These are phyloP conservation scores for Neurospora sp. DNA, from an alignment of 495 filamentous ascomycete species.

Conservation along the genomic window DNA sequence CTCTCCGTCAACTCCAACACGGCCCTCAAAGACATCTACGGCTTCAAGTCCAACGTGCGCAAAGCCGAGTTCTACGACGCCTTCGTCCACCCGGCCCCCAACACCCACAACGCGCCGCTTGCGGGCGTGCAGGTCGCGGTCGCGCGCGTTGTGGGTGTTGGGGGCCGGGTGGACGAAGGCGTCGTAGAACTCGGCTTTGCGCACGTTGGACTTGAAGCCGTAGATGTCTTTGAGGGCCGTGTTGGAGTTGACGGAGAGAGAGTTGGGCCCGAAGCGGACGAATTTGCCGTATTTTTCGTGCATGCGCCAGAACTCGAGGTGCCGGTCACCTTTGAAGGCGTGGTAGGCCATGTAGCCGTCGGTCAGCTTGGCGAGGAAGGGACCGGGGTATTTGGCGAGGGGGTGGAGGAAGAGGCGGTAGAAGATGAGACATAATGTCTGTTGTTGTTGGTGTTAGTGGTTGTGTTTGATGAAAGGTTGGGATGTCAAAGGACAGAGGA, in stretches of 20 bases:
- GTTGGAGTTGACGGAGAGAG: conserved; percentile 47
- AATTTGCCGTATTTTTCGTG: conserved; percentile 50
- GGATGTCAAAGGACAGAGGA: not conserved
- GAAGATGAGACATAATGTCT: conserved; percentile 25
- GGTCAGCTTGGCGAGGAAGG: conserved; percentile 47
- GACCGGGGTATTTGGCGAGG: conserved; percentile 56
- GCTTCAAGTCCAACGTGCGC: too few relatives aligned
- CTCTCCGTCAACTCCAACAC: too few relatives aligned
- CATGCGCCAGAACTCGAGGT: conserved; percentile 46
- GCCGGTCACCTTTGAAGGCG: conserved; percentile 48
- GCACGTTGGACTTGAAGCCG: conserved; percentile 48
- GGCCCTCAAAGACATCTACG: too few relatives aligned
- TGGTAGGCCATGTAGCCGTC: conserved; percentile 47
- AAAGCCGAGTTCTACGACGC: too few relatives aligned
- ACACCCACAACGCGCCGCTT: conserved; percentile 60
- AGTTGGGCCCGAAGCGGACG: conserved; percentile 53
- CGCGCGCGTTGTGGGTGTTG: conserved; percentile 51
- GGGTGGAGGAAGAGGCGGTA: conserved; percentile 55
- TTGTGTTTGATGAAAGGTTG: not conserved
- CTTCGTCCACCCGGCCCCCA: too few relatives aligned
- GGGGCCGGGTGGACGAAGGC: conserved; percentile 49
- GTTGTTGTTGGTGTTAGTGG: not conserved
- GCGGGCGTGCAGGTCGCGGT: conserved; percentile 49
- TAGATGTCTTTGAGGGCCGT: conserved; percentile 52
- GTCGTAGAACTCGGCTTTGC: conserved; percentile 55